These are phyloP conservation scores for Alternaria metachromatica DNA, from an alignment of 2,329 filamentous ascomycete species.

Conservation along the genomic window DNA sequence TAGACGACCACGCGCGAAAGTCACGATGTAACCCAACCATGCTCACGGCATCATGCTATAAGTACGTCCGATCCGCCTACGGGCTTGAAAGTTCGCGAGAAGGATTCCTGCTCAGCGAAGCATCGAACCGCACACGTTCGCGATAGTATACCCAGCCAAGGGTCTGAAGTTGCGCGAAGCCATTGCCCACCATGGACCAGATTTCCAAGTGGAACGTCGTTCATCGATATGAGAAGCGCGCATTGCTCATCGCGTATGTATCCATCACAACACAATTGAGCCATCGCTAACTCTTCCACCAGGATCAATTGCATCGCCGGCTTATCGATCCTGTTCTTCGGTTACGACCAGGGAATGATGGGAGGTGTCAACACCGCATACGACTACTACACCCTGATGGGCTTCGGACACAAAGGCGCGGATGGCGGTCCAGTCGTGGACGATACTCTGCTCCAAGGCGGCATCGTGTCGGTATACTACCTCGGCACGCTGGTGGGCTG, in stretches of 20 bases:
- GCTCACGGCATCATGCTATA: background rate
- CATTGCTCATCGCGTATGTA: slow-evolving; percentile 32
- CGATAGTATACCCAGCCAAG: background rate
- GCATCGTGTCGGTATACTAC: slow-evolving; percentile 44
- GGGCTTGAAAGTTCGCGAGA: background rate
- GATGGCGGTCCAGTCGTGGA: slow-evolving; percentile 33
- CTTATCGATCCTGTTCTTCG: slow-evolving; percentile 41
- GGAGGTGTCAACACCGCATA: slow-evolving; percentile 42
- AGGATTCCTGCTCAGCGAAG: background rate
- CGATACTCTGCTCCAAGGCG: slow-evolving; percentile 38
- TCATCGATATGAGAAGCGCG: slow-evolving; percentile 35
- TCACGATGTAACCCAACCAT: background rate
- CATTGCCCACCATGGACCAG: slow-evolving; percentile 26
- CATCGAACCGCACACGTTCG: background rate
- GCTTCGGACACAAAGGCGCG: slow-evolving; percentile 36
- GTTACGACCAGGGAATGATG: slow-evolving; percentile 46
- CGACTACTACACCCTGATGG: slow-evolving; percentile 41
- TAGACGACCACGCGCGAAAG: background rate
- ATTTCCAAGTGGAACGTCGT: slow-evolving; percentile 35
- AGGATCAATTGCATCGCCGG: slow-evolving; percentile 41
- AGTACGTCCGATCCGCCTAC: background rate
- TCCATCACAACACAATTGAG: rapidly evolving
- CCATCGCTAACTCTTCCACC: background rate
- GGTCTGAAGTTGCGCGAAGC: background rate
- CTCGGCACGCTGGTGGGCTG: slow-evolving; percentile 38